Conservation (phyloP, 331 rosid species). For the Pyrus hybrid region DNA sequence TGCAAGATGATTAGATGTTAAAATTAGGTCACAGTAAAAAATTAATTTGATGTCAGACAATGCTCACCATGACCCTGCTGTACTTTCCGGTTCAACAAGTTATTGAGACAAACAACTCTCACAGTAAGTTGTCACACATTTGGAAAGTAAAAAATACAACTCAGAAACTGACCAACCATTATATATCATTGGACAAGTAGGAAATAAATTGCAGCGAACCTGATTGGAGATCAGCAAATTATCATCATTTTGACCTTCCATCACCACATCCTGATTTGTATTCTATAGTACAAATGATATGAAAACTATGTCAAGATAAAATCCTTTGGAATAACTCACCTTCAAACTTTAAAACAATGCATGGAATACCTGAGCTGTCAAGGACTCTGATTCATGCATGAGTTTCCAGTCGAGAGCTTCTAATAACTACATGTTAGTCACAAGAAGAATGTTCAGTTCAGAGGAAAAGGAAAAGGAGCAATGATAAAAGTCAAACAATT, state of each 20-base stretch:
- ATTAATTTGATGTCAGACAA: neutral
- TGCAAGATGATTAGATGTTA: neutral
- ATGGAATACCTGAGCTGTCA: slow-evolving; percentile 18
- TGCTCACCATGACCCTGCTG: neutral
- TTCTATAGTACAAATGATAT: slow-evolving; percentile 29
- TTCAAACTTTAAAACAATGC: neutral
- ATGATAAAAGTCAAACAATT: neutral
- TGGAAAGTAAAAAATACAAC: neutral
- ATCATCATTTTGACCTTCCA: slow-evolving; percentile 34
- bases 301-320: neutral
- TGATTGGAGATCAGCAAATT: slow-evolving; percentile 38
- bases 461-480: neutral
- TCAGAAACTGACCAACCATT: neutral
- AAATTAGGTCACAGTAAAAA: neutral
- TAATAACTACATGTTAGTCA: slow-evolving; percentile 51
- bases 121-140: neutral
- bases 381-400: slow-evolving; percentile 63
- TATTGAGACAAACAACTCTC: neutral
- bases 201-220: slow-evolving; percentile 31
- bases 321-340: neutral
- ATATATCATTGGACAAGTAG: neutral
- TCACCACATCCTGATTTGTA: slow-evolving; percentile 24
- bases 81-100: neutral
- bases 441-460: slow-evolving; percentile 14
- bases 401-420: slow-evolving; percentile 99